Percentiles rank a stretch among this genome's conserved stretches.
Conservation (phyloP, 1,139 yeast species). For the Blastobotrys apis region DNA sequence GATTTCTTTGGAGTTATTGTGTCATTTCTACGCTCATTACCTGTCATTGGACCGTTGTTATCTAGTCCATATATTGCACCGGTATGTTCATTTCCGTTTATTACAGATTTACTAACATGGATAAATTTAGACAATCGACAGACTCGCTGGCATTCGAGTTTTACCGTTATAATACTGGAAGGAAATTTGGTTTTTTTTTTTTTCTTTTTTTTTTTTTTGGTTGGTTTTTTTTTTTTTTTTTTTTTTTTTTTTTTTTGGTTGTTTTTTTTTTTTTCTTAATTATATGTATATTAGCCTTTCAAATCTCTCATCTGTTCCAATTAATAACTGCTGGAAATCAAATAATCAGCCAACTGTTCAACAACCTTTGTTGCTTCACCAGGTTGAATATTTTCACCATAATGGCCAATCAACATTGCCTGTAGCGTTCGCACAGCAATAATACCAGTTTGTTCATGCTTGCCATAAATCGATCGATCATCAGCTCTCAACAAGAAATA, state of each 20-base stretch:
- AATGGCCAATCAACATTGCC: constrained; percentile 90
- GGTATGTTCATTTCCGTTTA: constrained; percentile 30
- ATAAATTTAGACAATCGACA: constrained; percentile 43
- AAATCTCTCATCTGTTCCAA: neutral
- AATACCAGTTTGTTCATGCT: constrained; percentile 82
- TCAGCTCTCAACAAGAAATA: constrained; percentile 88
- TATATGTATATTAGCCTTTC: neutral
- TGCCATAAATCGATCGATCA: constrained; percentile 90
- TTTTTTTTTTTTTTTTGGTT: no score
- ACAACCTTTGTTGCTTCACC: constrained; percentile 94
- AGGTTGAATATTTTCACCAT: constrained; percentile 70
- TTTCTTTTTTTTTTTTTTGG: neutral
- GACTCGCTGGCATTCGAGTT: constrained; percentile 58
- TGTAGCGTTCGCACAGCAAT: constrained; percentile 91
- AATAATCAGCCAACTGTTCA: constrained; percentile 91
- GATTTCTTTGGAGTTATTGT: constrained; percentile 87
- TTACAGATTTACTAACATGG: constrained; percentile 3
- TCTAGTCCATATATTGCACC: constrained; percentile 85
- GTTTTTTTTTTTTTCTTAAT: no score
- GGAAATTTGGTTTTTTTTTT: neutral
- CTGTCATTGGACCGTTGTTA: constrained; percentile 80
- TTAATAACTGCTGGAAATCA: constrained; percentile 80
- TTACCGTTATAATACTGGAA: constrained; percentile 49
- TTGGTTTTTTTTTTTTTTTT: constrained; percentile 2
- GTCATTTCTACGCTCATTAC: constrained; percentile 83